These are phyloP conservation scores for Fraxinus nigra DNA, from an alignment of 305 asterid genomes.

Conservation along the genomic window DNA sequence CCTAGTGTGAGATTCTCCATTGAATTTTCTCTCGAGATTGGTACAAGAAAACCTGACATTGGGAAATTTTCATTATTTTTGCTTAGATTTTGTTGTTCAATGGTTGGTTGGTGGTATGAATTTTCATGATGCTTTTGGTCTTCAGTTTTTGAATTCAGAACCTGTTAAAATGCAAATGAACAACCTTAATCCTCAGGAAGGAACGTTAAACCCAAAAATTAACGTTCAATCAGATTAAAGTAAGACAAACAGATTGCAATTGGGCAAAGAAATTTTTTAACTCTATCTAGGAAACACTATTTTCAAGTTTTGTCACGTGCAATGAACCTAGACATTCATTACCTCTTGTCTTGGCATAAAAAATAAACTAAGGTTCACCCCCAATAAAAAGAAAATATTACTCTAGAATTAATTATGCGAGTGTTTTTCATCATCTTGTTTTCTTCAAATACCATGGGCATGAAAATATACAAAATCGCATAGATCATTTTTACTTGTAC, in stretches of 20 bases:
- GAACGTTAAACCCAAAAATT: not conserved
- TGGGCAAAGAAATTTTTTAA: not conserved
- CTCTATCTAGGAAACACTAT: not conserved
- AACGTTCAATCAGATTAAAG: not conserved
- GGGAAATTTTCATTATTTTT: conserved; percentile 41
- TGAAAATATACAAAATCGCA: not conserved
- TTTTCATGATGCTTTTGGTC: conserved; percentile 46
- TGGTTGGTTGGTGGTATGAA: conserved; percentile 29
- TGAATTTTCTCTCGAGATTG: conserved; percentile 28
- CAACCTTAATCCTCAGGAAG: not conserved
- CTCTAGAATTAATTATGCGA: not conserved
- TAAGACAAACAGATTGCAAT: not conserved
- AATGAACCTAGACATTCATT: not conserved
- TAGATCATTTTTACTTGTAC: not conserved
- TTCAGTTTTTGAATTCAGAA: conserved; percentile 39
- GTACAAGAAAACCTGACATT: conserved; percentile 30
- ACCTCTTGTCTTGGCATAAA: not conserved
- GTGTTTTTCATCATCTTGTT: not conserved
- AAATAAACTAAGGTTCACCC: not conserved
- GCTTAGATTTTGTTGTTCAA: conserved; percentile 33
- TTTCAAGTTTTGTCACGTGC: not conserved
- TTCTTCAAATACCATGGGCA: not conserved
- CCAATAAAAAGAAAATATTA: too few relatives aligned
- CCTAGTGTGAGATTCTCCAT: conserved; percentile 35
- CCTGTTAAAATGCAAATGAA: conserved; percentile 32